Conservation (phyloP, 2,329 filamentous ascomycete species). For the Alternaria gansuensis region DNA sequence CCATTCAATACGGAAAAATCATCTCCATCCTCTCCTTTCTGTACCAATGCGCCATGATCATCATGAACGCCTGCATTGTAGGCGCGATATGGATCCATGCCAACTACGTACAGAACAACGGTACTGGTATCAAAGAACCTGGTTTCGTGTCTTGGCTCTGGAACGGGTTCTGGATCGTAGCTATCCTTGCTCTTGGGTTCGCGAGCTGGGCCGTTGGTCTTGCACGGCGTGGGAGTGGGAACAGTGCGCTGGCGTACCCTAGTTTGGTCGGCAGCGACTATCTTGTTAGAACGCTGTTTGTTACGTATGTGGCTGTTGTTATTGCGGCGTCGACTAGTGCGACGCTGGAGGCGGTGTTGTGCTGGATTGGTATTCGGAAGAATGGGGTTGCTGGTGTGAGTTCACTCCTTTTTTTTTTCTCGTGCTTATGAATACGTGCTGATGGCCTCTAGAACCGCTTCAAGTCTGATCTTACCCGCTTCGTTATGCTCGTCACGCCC, state of each 20-base stretch:
- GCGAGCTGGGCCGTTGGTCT: conserved; percentile 29
- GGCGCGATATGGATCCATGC: conserved; percentile 33
- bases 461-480: conserved; percentile 21
- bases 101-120: conserved; percentile 32
- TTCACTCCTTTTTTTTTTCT: background rate
- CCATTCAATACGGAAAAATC: conserved; percentile 17
- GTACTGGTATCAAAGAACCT: conserved; percentile 24
- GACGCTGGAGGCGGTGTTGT: conserved; percentile 25
- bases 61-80: conserved; percentile 36
- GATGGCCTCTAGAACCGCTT: conserved; percentile 3
- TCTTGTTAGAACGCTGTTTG: conserved; percentile 21
- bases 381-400: conserved; percentile 27
- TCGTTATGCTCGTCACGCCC: conserved; percentile 26
- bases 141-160: conserved; percentile 25
- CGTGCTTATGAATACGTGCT: background rate
- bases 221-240: conserved; percentile 12
- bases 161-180: conserved; percentile 29
- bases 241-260: conserved; percentile 20
- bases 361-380: conserved; percentile 26
- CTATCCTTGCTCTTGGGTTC: conserved; percentile 26
- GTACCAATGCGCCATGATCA: conserved; percentile 30
- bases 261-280: conserved; percentile 1
- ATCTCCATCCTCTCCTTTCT: conserved; percentile 31
- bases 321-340: conserved; percentile 25
- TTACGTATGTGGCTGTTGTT: conserved; percentile 20